Conservation (phyloP, 768 basidiomycete species). For the Tremella mesenterica region DNA sequence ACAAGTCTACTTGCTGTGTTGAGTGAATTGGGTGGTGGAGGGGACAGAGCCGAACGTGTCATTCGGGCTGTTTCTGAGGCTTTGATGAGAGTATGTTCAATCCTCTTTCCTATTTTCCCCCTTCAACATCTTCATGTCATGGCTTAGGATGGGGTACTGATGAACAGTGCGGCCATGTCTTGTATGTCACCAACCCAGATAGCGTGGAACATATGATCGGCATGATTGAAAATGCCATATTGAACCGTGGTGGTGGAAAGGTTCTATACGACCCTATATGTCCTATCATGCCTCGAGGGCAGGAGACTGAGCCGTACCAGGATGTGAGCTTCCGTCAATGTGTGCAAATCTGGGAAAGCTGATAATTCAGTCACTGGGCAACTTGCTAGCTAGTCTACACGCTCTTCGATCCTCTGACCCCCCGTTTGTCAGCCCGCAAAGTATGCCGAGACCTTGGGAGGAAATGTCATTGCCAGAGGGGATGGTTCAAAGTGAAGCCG, state of each 20-base stretch:
- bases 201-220: constrained; percentile 61
- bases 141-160: neutral
- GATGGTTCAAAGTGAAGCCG: constrained; percentile 12
- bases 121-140: neutral
- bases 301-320: constrained; percentile 7
- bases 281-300: constrained; percentile 6
- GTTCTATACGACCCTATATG: constrained; percentile 58
- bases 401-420: constrained; percentile 59
- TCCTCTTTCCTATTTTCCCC: neutral
- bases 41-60: constrained; percentile 37
- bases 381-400: constrained; percentile 57
- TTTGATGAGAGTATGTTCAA: constrained; percentile 30
- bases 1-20: constrained; percentile 77
- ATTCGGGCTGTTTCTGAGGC: constrained; percentile 40
- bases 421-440: constrained; percentile 44
- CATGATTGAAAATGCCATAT: constrained; percentile 59
- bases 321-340: constrained; percentile 11
- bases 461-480: neutral
- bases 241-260: constrained; percentile 54
- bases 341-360: neutral
- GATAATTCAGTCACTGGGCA: constrained; percentile 61
- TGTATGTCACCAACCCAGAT: constrained; percentile 57
- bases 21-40: constrained; percentile 37
- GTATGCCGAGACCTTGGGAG: constrained; percentile 47
- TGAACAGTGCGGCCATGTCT: constrained; percentile 58